Evolutionary conservation across 2,329 filamentous ascomycete genomes (phyloP).

Genomic region (Dichotomopilus funicola): DNA sequence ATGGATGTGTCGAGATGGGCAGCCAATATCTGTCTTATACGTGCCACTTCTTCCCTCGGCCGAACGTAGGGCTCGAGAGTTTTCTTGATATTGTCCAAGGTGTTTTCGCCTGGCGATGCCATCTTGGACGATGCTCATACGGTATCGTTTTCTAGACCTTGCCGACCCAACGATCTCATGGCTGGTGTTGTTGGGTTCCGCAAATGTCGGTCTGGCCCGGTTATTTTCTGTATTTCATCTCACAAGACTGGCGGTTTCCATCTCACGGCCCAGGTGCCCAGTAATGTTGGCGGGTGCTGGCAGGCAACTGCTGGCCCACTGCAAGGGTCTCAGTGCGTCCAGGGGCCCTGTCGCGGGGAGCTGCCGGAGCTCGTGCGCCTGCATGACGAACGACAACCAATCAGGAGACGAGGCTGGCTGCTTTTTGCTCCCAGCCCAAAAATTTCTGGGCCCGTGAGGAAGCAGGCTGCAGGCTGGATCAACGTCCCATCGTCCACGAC

Average conservation of each 20-base stretch:
- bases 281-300: too few species aligned
- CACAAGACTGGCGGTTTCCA: too few species aligned
- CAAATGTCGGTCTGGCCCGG: neutral
- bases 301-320: neutral
- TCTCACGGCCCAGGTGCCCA: too few species aligned
- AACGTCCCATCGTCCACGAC: constrained; percentile 1
- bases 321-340: too few species aligned
- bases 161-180: too few species aligned
- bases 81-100: constrained; percentile 35
- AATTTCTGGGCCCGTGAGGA: constrained; percentile 17
- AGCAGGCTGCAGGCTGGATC: constrained; percentile 6
- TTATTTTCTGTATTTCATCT: too few species aligned
- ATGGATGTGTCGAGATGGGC: constrained; percentile 46
- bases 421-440: constrained; percentile 10
- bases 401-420: constrained; percentile 11
- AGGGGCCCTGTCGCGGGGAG: neutral
- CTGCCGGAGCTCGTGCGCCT: neutral
- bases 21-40: constrained; percentile 49
- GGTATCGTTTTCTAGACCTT: neutral
- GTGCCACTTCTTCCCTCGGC: constrained; percentile 49
- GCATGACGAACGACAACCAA: constrained; percentile 13
- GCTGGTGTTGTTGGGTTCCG: neutral
- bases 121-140: constrained; percentile 13
- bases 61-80: constrained; percentile 48
- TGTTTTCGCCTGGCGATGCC: constrained; percentile 28